These are phyloP conservation scores for Cinnamomum micranthum DNA, from an alignment of 164 flowering plant genomes.

Conservation along the genomic window DNA sequence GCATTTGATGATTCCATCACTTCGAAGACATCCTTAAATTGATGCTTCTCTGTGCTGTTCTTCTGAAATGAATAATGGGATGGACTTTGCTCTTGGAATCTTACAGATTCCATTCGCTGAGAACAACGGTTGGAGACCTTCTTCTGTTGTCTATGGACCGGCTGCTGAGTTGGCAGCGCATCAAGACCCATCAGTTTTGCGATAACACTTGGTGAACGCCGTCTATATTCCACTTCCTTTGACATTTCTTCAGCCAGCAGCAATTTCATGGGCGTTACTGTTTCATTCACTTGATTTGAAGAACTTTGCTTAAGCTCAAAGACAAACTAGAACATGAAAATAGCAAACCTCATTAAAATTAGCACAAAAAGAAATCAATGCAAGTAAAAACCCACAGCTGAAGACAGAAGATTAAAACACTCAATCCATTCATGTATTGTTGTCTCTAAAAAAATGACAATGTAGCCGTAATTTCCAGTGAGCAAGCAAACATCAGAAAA, in stretches of 20 bases:
- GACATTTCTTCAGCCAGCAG: slow-evolving; percentile 68
- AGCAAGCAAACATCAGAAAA: not conserved
- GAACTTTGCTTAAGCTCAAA: slow-evolving; percentile 29
- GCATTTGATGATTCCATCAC: slow-evolving; percentile 39
- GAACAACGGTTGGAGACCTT: slow-evolving; percentile 25
- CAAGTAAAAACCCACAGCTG: not conserved
- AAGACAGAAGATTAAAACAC: not conserved
- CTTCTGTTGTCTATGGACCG: slow-evolving; percentile 28
- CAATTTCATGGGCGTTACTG: slow-evolving; percentile 46
- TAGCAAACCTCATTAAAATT: not conserved
- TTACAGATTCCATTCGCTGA: slow-evolving; percentile 21
- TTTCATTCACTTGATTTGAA: slow-evolving; percentile 25
- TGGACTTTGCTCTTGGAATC: slow-evolving; percentile 16
- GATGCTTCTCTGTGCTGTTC: slow-evolving; percentile 45
- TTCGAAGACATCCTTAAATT: slow-evolving; percentile 89
- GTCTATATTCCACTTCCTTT: slow-evolving; percentile 47
- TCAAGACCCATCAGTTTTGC: slow-evolving; percentile 95
- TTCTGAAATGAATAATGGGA: slow-evolving; percentile 29
- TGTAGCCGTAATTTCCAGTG: not conserved
- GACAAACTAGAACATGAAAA: slow-evolving; percentile 21
- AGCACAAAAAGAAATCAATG: not conserved
- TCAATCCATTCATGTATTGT: not conserved
- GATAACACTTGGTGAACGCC: slow-evolving; percentile 66
- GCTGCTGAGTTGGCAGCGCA: slow-evolving; percentile 55
- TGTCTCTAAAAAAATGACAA: not conserved